Evolutionary conservation across 768 basidiomycete species (phyloP).

Genomic region (Galerina sulciceps): DNA sequence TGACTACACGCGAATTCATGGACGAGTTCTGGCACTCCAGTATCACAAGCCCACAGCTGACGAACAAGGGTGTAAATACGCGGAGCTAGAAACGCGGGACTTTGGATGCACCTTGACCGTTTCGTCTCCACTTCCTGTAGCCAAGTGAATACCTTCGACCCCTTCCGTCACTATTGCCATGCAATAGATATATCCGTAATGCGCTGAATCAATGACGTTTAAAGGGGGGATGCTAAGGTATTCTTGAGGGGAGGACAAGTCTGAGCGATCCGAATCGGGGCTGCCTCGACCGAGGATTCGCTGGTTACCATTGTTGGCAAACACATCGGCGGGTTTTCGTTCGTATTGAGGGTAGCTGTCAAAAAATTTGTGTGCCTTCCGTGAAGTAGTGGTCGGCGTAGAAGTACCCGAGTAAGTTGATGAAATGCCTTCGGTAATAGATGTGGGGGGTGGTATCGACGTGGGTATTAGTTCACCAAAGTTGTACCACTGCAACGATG

Average conservation of each 20-base stretch:
- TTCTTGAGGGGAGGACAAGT: conserved; percentile 34
- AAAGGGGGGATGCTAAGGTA: conserved; percentile 60
- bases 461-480: conserved; percentile 41
- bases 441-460: conserved; percentile 18
- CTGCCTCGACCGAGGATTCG: conserved; percentile 31
- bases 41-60: conserved; percentile 72
- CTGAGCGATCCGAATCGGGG: conserved; percentile 35
- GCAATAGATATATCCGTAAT: conserved; percentile 94
- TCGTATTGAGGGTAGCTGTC: conserved; percentile 83
- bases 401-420: conserved; percentile 35
- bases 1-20: conserved; percentile 74
- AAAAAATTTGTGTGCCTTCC: conserved; percentile 87
- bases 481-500: conserved; percentile 88
- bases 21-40: conserved; percentile 43
- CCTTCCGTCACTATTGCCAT: conserved; percentile 48
- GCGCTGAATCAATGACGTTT: conserved; percentile 86
- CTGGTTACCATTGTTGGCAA: conserved; percentile 54
- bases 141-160: conserved; percentile 48
- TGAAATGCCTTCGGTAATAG: conserved; percentile 12
- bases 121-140: conserved; percentile 92
- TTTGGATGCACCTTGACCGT: conserved; percentile 68
- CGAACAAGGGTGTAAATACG: background rate
- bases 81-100: background rate
- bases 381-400: conserved; percentile 38
- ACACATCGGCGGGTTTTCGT: conserved; percentile 67